Percentiles rank a stretch among this genome's conserved stretches.
Evolutionary conservation across 768 basidiomycete genomes (phyloP).

Genomic region (Kwoniella mangroviensis): DNA sequence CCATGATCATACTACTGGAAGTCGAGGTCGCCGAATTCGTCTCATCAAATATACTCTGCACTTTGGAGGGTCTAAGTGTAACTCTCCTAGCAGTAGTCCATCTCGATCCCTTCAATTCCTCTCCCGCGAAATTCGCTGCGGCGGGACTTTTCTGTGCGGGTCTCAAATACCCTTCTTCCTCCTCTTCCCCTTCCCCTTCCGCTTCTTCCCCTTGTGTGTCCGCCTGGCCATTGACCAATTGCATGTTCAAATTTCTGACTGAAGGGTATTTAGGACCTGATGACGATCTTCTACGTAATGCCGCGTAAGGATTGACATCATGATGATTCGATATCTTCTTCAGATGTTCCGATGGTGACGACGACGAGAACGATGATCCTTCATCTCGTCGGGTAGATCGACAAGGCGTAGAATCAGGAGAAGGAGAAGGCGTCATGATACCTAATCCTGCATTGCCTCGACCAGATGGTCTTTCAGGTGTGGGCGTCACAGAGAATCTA

Average conservation of each 20-base stretch:
- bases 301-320: slow-evolving; percentile 29
- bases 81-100: slow-evolving; percentile 37
- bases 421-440: slow-evolving; percentile 16
- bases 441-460: slow-evolving; percentile 15
- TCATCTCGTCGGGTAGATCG: background rate
- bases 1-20: background rate
- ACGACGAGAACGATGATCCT: too few relatives aligned
- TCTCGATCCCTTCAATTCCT: slow-evolving; percentile 24
- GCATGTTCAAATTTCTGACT: slow-evolving; percentile 9
- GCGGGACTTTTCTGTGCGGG: slow-evolving; percentile 11
- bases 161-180: slow-evolving; percentile 9
- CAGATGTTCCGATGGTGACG: slow-evolving; percentile 24
- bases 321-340: slow-evolving; percentile 23
- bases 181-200: slow-evolving; percentile 16
- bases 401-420: slow-evolving; percentile 17
- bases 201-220: too few relatives aligned
- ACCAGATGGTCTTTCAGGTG: slow-evolving; percentile 22
- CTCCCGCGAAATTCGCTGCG: background rate
- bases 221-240: too few relatives aligned
- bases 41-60: slow-evolving; percentile 26
- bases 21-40: background rate
- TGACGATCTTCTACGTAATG: slow-evolving; percentile 28
- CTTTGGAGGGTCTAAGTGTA: slow-evolving; percentile 29
- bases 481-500: slow-evolving; percentile 32
- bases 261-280: slow-evolving; percentile 23